These are phyloP conservation scores for Epithele typhae DNA, from an alignment of 768 basidiomycete genomes.

Conservation along the genomic window DNA sequence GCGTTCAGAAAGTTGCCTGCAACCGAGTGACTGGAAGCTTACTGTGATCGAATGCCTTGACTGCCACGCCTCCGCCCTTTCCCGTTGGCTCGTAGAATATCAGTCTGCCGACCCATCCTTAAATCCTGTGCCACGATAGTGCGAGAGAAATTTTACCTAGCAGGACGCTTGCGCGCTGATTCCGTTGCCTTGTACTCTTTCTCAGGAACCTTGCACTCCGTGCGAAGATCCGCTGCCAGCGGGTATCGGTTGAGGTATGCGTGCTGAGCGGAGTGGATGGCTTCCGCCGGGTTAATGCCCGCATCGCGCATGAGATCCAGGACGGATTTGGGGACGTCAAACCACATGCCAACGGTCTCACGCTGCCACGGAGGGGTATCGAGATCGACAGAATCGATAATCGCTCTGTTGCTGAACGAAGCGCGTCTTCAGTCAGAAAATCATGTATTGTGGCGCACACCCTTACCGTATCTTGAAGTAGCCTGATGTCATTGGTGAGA, in stretches of 20 bases:
- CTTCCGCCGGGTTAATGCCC: constrained; percentile 64
- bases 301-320: constrained; percentile 51
- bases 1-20: too few species aligned
- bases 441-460: not conserved
- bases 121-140: too few species aligned
- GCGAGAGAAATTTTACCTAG: constrained; percentile 37
- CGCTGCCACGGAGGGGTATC: constrained; percentile 76
- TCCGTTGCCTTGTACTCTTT: constrained; percentile 60
- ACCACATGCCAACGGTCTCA: constrained; percentile 72
- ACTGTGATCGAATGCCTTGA: constrained; percentile 84
- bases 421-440: not conserved
- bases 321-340: constrained; percentile 59
- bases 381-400: constrained; percentile 75
- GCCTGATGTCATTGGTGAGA: constrained; percentile 42
- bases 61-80: constrained; percentile 65
- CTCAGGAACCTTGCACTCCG: constrained; percentile 79
- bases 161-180: constrained; percentile 63
- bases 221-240: constrained; percentile 63
- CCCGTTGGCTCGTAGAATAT: constrained; percentile 78
- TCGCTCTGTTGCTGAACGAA: constrained; percentile 44
- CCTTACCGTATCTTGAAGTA: constrained; percentile 74
- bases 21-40: constrained; percentile 9
- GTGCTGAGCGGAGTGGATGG: constrained; percentile 83
- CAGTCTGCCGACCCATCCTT: constrained; percentile 39
- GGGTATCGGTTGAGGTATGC: constrained; percentile 76